These are phyloP conservation scores for Pterula multifida DNA, from an alignment of 1,284 basidiomycete genomes.

Conservation along the genomic window DNA sequence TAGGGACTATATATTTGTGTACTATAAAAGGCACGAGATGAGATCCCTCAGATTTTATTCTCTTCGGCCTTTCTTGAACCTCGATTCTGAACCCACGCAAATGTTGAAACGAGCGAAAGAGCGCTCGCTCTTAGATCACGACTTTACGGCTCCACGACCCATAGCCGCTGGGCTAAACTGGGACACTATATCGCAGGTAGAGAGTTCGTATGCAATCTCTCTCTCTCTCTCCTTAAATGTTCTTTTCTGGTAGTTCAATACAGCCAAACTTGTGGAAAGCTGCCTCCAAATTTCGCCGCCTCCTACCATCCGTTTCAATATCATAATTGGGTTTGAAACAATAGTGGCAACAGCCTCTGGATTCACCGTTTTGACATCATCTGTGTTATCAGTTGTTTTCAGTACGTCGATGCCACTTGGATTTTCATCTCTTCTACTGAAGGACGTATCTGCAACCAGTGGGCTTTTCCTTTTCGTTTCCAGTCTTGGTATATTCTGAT, in stretches of 20 bases:
- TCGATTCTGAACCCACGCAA: constrained; percentile 14
- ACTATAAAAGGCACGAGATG: constrained; percentile 36
- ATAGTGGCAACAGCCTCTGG: background rate
- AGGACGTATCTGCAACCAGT: constrained; percentile 27
- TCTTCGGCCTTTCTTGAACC: constrained; percentile 24
- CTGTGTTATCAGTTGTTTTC: background rate
- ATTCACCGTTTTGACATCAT: background rate
- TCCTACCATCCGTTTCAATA: background rate
- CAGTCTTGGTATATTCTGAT: background rate
- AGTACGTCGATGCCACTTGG: background rate
- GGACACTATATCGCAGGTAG: constrained; percentile 11
- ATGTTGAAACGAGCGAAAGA: background rate
- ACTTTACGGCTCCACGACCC: constrained; percentile 3
- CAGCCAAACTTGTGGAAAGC: constrained; percentile 11
- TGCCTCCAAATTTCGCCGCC: constrained; percentile 4
- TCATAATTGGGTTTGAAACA: background rate
- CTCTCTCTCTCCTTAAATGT: background rate
- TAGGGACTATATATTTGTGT: constrained; percentile 24
- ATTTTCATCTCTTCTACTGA: constrained; percentile 14
- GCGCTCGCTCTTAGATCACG: background rate
- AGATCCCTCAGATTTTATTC: constrained; percentile 44
- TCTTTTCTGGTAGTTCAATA: constrained; percentile 13
- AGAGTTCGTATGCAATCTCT: constrained; percentile 7
- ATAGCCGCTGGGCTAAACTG: constrained; percentile 4
- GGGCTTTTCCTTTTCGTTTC: constrained; percentile 3